phyloP scores from a whole-genome alignment of 179 eudicot species.

The Silene noctiflora region DNA sequence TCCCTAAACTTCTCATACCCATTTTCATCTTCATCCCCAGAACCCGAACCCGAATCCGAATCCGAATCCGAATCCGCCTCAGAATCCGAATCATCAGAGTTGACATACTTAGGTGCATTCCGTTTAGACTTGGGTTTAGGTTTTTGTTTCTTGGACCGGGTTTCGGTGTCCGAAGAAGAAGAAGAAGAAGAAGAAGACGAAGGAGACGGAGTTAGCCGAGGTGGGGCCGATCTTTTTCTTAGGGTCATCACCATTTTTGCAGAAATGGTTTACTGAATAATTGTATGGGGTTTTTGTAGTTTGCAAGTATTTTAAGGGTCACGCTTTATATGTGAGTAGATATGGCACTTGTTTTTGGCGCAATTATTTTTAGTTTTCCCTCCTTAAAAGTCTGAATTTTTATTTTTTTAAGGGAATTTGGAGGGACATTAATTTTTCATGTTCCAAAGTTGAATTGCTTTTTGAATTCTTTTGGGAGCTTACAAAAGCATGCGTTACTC shows the following conservation, averaged over 20 bases:
- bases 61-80: background rate
- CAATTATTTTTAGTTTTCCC: no score
- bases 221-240: slow-evolving; percentile 18
- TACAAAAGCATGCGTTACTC: no score
- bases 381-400: no score
- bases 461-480: no score
- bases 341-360: no score
- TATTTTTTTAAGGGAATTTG: no score
- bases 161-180: slow-evolving; percentile 1
- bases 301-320: background rate
- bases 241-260: slow-evolving; percentile 34
- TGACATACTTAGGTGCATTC: no score
- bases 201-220: background rate
- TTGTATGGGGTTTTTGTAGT: no score
- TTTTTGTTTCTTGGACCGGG: background rate
- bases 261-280: no score
- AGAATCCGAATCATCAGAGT: background rate
- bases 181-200: background rate
- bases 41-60: no score
- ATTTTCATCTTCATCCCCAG: slow-evolving; percentile 13
- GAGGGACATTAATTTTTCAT: no score
- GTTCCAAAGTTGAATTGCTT: no score
- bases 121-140: background rate
- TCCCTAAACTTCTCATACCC: slow-evolving; percentile 54
- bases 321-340: background rate